Evolutionary conservation across 2,329 filamentous ascomycete genomes (phyloP).

Genomic region (Arthrobotrys megalospora): DNA sequence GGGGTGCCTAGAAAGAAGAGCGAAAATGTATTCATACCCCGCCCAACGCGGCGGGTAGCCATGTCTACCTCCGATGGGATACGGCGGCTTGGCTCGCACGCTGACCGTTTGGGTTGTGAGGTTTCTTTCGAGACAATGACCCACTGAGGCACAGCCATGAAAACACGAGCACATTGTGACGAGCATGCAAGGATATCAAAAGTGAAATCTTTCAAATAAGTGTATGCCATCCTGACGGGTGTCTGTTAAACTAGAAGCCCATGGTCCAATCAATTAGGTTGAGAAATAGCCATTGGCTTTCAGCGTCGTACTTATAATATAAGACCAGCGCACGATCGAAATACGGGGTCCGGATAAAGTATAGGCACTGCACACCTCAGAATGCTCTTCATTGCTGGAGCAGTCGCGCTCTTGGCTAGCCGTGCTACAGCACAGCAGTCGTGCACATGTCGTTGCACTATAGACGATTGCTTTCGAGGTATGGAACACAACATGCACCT

Average conservation of each 20-base stretch:
- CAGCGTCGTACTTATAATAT: not conserved
- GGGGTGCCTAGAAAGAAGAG: conserved; percentile 6
- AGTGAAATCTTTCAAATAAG: conserved; percentile 13
- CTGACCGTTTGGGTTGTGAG: conserved; percentile 10
- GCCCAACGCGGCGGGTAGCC: not conserved
- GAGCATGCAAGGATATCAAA: not conserved
- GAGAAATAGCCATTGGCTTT: not conserved
- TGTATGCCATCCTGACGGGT: not conserved
- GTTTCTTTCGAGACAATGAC: conserved; percentile 7
- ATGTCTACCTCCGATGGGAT: too few species aligned
- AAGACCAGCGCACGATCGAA: not conserved
- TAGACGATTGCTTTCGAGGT: conserved; percentile 23
- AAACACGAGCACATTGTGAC: not conserved
- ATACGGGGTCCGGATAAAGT: not conserved
- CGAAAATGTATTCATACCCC: not conserved
- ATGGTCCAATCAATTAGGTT: conserved; percentile 1
- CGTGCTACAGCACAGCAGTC: conserved; percentile 14
- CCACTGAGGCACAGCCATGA: not conserved
- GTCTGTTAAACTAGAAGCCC: not conserved
- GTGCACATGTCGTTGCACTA: conserved; percentile 30
- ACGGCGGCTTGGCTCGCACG: conserved; percentile 7
- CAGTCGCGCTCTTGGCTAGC: not conserved
- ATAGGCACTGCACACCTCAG: conserved; percentile 16
- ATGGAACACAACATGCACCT: not conserved
- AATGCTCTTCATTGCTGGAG: conserved; percentile 29